phyloP scores from a whole-genome alignment of 495 filamentous ascomycete species.

The Platismatia glauca region DNA sequence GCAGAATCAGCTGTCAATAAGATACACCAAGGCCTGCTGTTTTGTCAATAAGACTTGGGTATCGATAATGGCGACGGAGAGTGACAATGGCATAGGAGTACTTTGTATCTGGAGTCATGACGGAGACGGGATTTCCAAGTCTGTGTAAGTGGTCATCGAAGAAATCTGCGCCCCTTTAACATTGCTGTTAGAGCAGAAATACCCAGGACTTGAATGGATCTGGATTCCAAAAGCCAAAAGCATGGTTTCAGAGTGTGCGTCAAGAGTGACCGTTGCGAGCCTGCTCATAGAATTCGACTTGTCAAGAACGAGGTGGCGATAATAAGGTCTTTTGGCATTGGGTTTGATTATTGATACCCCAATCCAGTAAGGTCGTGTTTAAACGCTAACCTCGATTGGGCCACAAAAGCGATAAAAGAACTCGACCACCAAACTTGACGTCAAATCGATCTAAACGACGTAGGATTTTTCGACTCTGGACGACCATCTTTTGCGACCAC shows the following conservation, averaged over 20 bases:
- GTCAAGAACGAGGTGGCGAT: neutral
- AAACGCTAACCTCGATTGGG: neutral
- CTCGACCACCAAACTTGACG: neutral
- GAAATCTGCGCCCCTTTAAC: neutral
- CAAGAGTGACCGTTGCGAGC: neutral
- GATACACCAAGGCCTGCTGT: neutral
- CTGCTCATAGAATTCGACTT: neutral
- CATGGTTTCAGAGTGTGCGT: neutral
- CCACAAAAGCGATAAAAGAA: neutral
- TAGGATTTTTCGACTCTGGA: neutral
- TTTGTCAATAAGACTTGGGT: neutral
- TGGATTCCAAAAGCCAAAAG: neutral
- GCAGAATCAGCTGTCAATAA: conserved; percentile 13
- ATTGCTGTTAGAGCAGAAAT: neutral
- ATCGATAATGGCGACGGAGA: neutral
- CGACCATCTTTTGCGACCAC: too few relatives aligned
- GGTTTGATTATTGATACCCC: conserved; percentile 18
- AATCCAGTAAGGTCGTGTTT: conserved; percentile 2
- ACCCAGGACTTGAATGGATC: neutral
- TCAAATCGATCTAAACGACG: too few relatives aligned
- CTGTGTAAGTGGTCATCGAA: neutral
- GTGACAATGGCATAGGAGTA: neutral
- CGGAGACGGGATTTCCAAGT: neutral
- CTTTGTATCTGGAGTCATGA: neutral
- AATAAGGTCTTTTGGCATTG: neutral